Evolutionary conservation across 495 filamentous ascomycete species (phyloP).

Genomic region (Cercophora samala): DNA sequence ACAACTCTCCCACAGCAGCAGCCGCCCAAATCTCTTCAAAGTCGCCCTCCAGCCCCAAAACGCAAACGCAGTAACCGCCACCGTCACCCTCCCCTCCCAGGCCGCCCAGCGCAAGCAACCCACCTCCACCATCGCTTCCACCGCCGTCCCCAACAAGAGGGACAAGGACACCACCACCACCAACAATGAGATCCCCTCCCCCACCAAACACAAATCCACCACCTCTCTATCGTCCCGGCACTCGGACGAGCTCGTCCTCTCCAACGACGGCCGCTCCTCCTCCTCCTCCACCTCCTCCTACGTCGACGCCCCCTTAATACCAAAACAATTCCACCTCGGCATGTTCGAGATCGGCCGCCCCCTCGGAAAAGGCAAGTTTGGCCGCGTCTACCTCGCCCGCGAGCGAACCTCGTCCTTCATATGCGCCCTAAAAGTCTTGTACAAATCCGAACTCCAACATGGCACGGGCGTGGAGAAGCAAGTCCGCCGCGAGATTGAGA

Average conservation of each 20-base stretch:
- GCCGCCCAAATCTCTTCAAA: constrained; percentile 70
- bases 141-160: constrained; percentile 25
- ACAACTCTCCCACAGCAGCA: constrained; percentile 57
- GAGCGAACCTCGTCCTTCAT: constrained; percentile 88
- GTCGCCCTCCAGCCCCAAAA: constrained; percentile 72
- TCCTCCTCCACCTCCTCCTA: constrained; percentile 30
- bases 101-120: constrained; percentile 53
- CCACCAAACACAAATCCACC: constrained; percentile 25
- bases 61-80: constrained; percentile 50
- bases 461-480: constrained; percentile 90
- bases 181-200: constrained; percentile 23
- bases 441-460: constrained; percentile 90
- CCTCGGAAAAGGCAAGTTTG: constrained; percentile 96
- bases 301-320: constrained; percentile 54
- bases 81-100: constrained; percentile 65
- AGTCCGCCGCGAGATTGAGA: constrained; percentile 94
- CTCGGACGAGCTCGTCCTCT: constrained; percentile 46
- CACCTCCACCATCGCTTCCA: constrained; percentile 28
- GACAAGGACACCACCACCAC: constrained; percentile 30
- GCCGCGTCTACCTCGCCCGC: constrained; percentile 90
- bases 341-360: constrained; percentile 99
- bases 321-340: constrained; percentile 84
- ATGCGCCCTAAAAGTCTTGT: constrained; percentile 93
- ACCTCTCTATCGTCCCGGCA: constrained; percentile 30
- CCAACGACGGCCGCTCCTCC: constrained; percentile 50